A percentile compares a stretch with the other conserved stretches of the same genome.
These are phyloP conservation scores for Talaromyces borbonicus DNA, from an alignment of 495 filamentous ascomycete genomes.

Conservation along the genomic window DNA sequence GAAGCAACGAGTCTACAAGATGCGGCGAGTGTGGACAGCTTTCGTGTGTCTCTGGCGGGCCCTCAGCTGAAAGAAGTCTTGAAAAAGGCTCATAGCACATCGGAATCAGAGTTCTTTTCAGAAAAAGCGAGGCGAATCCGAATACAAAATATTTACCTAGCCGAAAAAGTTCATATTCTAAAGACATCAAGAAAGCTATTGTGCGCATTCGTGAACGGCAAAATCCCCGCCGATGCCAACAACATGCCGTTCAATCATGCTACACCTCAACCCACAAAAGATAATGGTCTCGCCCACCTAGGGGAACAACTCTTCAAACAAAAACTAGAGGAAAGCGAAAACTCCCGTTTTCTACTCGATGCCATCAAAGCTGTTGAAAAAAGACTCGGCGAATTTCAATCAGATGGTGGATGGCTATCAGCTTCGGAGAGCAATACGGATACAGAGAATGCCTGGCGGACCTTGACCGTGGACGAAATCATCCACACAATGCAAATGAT, in stretches of 20 bases:
- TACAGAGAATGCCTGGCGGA: slow-evolving; percentile 52
- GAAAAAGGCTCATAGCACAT: slow-evolving; percentile 26
- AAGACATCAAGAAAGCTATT: slow-evolving; percentile 37
- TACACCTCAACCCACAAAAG: neutral
- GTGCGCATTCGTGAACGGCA: slow-evolving; percentile 22
- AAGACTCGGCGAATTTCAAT: slow-evolving; percentile 35
- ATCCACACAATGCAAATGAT: slow-evolving; percentile 63
- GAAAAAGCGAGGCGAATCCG: slow-evolving; percentile 48
- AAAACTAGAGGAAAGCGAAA: slow-evolving; percentile 18
- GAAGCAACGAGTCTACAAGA: slow-evolving; percentile 58
- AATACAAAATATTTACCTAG: slow-evolving; percentile 56
- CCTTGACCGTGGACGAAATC: slow-evolving; percentile 53
- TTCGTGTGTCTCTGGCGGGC: slow-evolving; percentile 39
- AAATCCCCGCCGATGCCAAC: slow-evolving; percentile 8
- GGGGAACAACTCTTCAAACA: slow-evolving; percentile 23
- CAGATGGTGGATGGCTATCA: slow-evolving; percentile 43
- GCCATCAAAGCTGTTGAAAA: slow-evolving; percentile 36
- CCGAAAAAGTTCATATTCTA: slow-evolving; percentile 46
- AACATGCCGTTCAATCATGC: neutral
- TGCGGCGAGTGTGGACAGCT: slow-evolving; percentile 49
- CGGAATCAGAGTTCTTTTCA: slow-evolving; percentile 46
- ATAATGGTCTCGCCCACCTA: slow-evolving; percentile 18
- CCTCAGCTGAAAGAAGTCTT: slow-evolving; percentile 31
- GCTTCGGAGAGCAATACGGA: slow-evolving; percentile 37
- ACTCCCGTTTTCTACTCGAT: slow-evolving; percentile 21